Percentiles rank a stretch among this genome's conserved stretches.
Evolutionary conservation across 2,329 filamentous ascomycete species (phyloP).

Genomic region (Triangularia verruculosa): DNA sequence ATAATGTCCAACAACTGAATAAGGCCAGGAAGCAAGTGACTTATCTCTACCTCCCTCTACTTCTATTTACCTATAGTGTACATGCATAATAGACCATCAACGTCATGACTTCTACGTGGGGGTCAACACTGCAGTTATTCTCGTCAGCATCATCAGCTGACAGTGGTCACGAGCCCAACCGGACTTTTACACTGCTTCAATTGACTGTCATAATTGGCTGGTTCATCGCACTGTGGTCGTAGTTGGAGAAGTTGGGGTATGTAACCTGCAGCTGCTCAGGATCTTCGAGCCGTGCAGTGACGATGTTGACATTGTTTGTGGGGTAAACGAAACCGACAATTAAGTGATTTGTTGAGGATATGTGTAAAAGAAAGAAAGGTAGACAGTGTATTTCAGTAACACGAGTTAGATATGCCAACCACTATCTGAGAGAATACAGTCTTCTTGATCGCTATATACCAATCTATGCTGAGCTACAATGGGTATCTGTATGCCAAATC

Average conservation of each 20-base stretch:
- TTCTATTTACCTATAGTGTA: neutral
- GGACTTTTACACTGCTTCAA: neutral
- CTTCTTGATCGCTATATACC: too few relatives aligned
- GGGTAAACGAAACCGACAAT: too few relatives aligned
- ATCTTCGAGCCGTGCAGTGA: neutral
- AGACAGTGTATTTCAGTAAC: too few relatives aligned
- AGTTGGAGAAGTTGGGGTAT: neutral
- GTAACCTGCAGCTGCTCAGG: neutral
- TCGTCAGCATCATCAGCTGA: neutral
- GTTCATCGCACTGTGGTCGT: neutral
- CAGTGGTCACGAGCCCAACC: neutral
- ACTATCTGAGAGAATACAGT: too few relatives aligned
- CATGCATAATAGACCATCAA: neutral
- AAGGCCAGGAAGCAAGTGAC: too few relatives aligned
- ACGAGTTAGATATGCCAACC: too few relatives aligned
- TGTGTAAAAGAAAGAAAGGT: too few relatives aligned
- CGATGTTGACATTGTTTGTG: too few relatives aligned
- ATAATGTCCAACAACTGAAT: too few relatives aligned
- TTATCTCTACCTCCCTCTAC: neutral
- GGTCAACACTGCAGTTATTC: neutral
- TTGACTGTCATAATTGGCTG: neutral
- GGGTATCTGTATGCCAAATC: too few relatives aligned
- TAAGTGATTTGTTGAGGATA: too few relatives aligned
- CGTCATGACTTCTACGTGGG: neutral
- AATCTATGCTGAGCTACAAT: too few relatives aligned